Base-by-base conservation (phyloP, 306 rosid species). In the Hippophae tibetana region DNA sequence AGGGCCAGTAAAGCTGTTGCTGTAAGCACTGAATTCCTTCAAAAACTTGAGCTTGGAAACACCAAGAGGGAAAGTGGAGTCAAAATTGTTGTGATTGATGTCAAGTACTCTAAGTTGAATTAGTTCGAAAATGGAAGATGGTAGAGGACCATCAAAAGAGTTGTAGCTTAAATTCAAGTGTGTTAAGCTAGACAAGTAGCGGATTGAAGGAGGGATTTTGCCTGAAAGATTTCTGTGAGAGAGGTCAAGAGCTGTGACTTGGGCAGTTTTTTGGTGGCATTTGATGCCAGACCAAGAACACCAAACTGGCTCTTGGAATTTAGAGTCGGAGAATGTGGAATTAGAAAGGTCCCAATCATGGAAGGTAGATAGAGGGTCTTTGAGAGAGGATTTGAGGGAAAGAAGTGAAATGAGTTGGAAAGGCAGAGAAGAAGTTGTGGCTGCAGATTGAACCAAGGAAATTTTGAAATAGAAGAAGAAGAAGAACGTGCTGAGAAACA, bases 281-380 rank as follows among this genome's bases (percentile, higher is more conserved):
- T 73, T 76, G 76, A 92, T 52, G 23, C 90, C 99, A 4, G 82
- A 82, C 99, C 96, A 92, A 10, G 93, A 67, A 68, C 99, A 92
- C 96, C 96, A 92, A 51, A 73, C 66, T 6, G 89, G 79, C 64
- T 70, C 60, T 51, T 78, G 86, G 43, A 60, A 23, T 52, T 50
- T 69, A 13, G 68, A 26, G 56, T 65, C 72, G 66, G 86, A 71
- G 69, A 61, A 57, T 25, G 63, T 57, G 6, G 76, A 54, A 7
- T 76, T 23, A 10, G 81, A 31, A 31, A 31, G 71, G 67, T 88
- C 76, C 99, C 99, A 92, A 59, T 84, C 96, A 61, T 66, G 76
- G 84, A 92, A 76, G 58, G 74, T 64, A 8, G 74, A 69, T 61
- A 69, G 76, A 58, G 99, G 88, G 76, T 86, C 96, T 41, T 58